phyloP scores from a whole-genome alignment of 345 rosid genomes.

The Brassica nigra region DNA sequence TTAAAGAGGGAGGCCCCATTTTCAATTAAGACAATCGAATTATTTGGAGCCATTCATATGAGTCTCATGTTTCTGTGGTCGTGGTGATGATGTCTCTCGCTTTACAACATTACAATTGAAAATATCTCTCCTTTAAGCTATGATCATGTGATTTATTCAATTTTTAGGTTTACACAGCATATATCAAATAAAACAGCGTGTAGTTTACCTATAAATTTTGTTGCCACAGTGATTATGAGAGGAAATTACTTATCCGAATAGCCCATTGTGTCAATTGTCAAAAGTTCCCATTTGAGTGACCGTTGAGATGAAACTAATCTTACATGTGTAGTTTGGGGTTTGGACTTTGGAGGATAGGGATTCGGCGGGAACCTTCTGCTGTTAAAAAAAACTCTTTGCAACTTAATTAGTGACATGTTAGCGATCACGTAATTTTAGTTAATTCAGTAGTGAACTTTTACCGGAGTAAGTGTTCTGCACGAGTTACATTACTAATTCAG shows the following conservation, averaged over 20 bases:
- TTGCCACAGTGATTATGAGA: not conserved
- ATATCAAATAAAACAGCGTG: not conserved
- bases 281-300: too few relatives aligned
- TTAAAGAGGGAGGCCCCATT: conserved; percentile 30
- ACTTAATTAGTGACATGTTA: too few relatives aligned
- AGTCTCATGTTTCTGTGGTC: conserved; percentile 36
- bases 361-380: too few relatives aligned
- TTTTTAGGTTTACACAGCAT: not conserved
- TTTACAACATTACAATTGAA: conserved; percentile 15
- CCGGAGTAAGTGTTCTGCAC: too few relatives aligned
- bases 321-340: too few relatives aligned
- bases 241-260: not conserved
- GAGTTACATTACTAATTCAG: not conserved
- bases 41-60: conserved; percentile 43
- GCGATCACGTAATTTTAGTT: too few relatives aligned
- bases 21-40: conserved; percentile 23
- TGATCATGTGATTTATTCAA: conserved; percentile 6
- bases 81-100: conserved; percentile 32
- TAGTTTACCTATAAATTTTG: not conserved
- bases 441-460: too few relatives aligned
- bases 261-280: too few relatives aligned
- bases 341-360: too few relatives aligned
- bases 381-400: too few relatives aligned
- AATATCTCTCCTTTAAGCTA: conserved; percentile 26
- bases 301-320: too few relatives aligned